Evolutionary conservation across 495 filamentous ascomycete species (phyloP).

Genomic region (Hypoxylon intermedium): DNA sequence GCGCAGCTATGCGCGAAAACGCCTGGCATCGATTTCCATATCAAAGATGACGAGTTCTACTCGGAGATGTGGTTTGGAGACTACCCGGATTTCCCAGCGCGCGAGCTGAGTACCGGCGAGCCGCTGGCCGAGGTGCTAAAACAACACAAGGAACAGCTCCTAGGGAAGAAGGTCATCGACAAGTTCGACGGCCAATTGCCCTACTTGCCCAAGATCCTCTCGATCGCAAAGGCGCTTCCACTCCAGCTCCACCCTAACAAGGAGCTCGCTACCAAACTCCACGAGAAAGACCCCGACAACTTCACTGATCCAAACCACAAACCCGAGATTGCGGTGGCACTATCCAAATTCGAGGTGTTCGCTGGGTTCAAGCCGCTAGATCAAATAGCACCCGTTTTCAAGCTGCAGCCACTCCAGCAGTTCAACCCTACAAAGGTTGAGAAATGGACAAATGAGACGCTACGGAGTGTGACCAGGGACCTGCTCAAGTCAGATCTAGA

Average conservation of each 20-base stretch:
- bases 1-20: conserved; percentile 72
- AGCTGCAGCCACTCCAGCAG: conserved; percentile 51
- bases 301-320: conserved; percentile 82
- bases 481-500: conserved; percentile 63
- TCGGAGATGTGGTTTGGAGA: conserved; percentile 83
- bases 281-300: conserved; percentile 66
- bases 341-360: conserved; percentile 81
- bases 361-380: conserved; percentile 73
- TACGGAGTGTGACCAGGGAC: conserved; percentile 65
- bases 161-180: conserved; percentile 69
- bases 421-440: conserved; percentile 58
- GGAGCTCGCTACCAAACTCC: conserved; percentile 66
- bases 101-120: conserved; percentile 66
- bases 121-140: conserved; percentile 70
- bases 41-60: conserved; percentile 72
- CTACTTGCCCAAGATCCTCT: conserved; percentile 81
- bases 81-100: conserved; percentile 74
- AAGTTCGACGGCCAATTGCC: conserved; percentile 72
- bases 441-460: conserved; percentile 63
- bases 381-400: conserved; percentile 67
- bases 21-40: conserved; percentile 68
- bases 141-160: conserved; percentile 65
- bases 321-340: conserved; percentile 79
- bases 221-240: conserved; percentile 78
- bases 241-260: conserved; percentile 84